These are phyloP conservation scores for Solanum commersonii DNA, from an alignment of 257 asterid species.

Conservation along the genomic window DNA sequence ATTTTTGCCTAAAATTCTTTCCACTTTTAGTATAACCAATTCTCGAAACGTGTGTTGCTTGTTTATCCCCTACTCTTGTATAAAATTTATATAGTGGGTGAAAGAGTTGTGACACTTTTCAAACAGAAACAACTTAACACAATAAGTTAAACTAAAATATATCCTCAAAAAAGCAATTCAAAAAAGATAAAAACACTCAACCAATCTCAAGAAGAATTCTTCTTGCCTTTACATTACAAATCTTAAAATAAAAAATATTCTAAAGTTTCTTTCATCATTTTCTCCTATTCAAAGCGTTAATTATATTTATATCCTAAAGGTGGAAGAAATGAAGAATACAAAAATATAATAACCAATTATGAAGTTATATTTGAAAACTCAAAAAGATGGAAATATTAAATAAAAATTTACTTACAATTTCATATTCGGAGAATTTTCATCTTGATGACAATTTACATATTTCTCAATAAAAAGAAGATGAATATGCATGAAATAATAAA, in stretches of 20 bases:
- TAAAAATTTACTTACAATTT: not conserved
- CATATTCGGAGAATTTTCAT: not conserved
- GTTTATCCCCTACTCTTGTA: too few species aligned
- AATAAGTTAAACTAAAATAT: too few species aligned
- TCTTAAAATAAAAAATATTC: too few species aligned
- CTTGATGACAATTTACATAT: too few species aligned
- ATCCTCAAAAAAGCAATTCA: not conserved
- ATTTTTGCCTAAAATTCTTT: too few species aligned
- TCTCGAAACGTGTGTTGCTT: accelerated
- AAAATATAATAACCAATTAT: too few species aligned
- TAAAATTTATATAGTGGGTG: not conserved
- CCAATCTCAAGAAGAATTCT: not conserved
- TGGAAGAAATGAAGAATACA: not conserved
- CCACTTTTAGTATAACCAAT: too few species aligned
- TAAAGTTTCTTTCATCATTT: not conserved
- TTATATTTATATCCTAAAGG: too few species aligned
- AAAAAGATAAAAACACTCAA: not conserved
- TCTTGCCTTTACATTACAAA: not conserved
- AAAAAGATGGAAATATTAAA: too few species aligned
- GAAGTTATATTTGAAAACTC: not conserved
- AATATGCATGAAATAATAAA: too few species aligned
- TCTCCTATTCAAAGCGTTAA: too few species aligned
- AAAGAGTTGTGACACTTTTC: not conserved
- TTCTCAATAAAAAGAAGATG: too few species aligned
- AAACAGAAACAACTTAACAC: not conserved